Evolutionary conservation across 805 yeast species (phyloP), one percentile per base, ranked within the genome.

Genomic region (Teunomyces aglyptinius): DNA sequence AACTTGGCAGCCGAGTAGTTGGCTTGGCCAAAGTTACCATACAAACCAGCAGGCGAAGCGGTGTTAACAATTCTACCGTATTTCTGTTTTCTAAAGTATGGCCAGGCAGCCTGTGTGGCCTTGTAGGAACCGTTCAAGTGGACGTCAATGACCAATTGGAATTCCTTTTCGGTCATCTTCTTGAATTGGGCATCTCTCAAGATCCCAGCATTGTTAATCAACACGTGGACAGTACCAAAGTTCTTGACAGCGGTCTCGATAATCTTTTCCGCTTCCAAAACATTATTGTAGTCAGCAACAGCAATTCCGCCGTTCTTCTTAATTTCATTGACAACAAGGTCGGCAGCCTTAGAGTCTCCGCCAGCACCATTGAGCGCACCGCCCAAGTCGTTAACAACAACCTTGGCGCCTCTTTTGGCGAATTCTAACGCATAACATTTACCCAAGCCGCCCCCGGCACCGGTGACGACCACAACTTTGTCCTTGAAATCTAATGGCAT

Each of bases 361-460:
- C 79, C 83, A 20, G 88, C 89, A 42, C 97, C 97, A 20, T 77
- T 71, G 44, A 88, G 71, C 19, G 91, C 75, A 26, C 96, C 95
- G 47, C 97, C 97, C 50, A 92, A 76, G 68, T 92, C 99, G 64
- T 92, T 92, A 27, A 92, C 96, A 20, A 92, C 96, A 31, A 92
- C 97, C 58, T 85, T 85, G 50, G 97, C 99, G 29, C 98, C 98
- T 55, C 96, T 78, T 49, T 82, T 73, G 36, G 96, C 98, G 68
- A 78, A 92, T 56, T 86, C 89, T 27, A 89, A 70, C 4, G 97
- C 96, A 67, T 92, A 92, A 41, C 82, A 82, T 58, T 78, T 86
- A 19, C 99, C 99, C 38, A 92, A 78, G 15, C 98, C 99, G 56
- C 97, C 98, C 53, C 99, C 99, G 41, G 97, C 94, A 28, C 99